phyloP scores from a whole-genome alignment of 2,329 filamentous ascomycete genomes.

The Aspergillus udagawae region DNA sequence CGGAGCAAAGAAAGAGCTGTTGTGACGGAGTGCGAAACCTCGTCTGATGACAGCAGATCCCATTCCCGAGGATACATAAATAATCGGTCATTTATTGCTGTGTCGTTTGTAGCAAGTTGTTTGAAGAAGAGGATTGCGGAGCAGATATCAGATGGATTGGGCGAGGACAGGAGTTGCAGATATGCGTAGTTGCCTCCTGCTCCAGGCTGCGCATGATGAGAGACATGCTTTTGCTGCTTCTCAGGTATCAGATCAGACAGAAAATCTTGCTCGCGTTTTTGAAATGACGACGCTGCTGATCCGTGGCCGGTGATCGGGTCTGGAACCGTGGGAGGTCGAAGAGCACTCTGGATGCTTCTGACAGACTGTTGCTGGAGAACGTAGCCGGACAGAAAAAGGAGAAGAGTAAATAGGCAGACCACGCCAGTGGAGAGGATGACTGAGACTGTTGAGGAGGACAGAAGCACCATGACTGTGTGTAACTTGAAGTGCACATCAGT shows the following conservation, averaged over 20 bases:
- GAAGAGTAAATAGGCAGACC: slow-evolving; percentile 71
- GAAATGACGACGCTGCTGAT: slow-evolving; percentile 19
- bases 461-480: slow-evolving; percentile 39
- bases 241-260: slow-evolving; percentile 7
- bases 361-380: slow-evolving; percentile 83
- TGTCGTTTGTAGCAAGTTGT: slow-evolving; percentile 31
- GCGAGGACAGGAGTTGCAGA: slow-evolving; percentile 41
- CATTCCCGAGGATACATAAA: slow-evolving; percentile 46
- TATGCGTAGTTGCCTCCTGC: slow-evolving; percentile 36
- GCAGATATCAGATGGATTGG: slow-evolving; percentile 43
- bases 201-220: neutral
- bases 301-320: slow-evolving; percentile 10
- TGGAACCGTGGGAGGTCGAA: slow-evolving; percentile 39
- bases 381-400: slow-evolving; percentile 86
- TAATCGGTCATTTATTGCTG: slow-evolving; percentile 37
- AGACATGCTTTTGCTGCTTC: neutral
- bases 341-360: slow-evolving; percentile 68
- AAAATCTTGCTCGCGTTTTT: slow-evolving; percentile 16
- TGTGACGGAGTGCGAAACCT: slow-evolving; percentile 23
- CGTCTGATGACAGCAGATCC: slow-evolving; percentile 30
- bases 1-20: slow-evolving; percentile 37
- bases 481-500: slow-evolving; percentile 1
- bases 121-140: slow-evolving; percentile 44
- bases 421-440: slow-evolving; percentile 41
- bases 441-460: slow-evolving; percentile 43